Base-by-base conservation (phyloP, 2,329 filamentous ascomycete species). In the Ophiostoma quercus region DNA sequence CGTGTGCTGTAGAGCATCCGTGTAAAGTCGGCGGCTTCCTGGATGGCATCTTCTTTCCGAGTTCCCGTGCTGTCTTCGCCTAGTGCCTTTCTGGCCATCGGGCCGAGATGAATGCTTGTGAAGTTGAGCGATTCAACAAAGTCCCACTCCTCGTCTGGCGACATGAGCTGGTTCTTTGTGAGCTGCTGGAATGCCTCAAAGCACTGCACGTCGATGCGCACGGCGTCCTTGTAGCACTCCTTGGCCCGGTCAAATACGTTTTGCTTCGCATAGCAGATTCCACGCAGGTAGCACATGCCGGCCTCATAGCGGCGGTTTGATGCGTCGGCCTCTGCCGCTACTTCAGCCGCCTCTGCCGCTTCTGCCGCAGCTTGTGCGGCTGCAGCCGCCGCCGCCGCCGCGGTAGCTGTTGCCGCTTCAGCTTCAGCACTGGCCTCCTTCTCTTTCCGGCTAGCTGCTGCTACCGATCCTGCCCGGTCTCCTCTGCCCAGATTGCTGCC, bases 131-230 rank as follows among this genome's bases (percentile, higher is more conserved):
- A 92, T 74, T 95, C 90, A 62, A 97, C 84, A 73, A 97, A 97
- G 67, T 89, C 86, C 86, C 94, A 92, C 77, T 97, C 94, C 79
- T 97, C 94, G 47, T 92, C 89, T 0, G 94, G 93, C 66, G 87
- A 88, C 87, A 99, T 91, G 72, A 99, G 84, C 25, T 92, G 92
- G 80, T 99, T 99, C 81, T 93, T 92, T 89, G 98, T 97, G 69
- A 99, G 86, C 81, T 98, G 94, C 75, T 97, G 94, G 77, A 99
- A 98, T 0, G 95, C 95, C 79, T 99, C 95, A 77, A 97, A 98
- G 80, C 95, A 99, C 79, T 97, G 94, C 3, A 98, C 94, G 77
- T 99, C 95, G 76, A 99, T 97, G 72, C 92, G 88, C 65, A 98
- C 93, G 1, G 95, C 95, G 76, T 96, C 92, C 81, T 97, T 98